Evolutionary conservation across 2,329 filamentous ascomycete genomes (phyloP).

Genomic region (Stemphylium lycopersici): DNA sequence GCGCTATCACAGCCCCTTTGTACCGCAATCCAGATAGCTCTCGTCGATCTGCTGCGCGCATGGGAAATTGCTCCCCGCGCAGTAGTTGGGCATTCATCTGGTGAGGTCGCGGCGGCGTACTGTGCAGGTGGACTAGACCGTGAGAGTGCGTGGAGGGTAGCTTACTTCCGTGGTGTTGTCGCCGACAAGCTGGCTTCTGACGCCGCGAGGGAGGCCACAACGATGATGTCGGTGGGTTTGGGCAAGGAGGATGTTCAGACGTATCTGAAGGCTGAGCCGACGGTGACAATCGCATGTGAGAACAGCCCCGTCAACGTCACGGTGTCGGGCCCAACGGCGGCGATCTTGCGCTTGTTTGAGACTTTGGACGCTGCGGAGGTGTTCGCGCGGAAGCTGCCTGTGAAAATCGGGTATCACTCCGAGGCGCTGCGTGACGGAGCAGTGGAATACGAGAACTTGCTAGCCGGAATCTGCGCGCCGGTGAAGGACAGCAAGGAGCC

Average conservation of each 20-base stretch:
- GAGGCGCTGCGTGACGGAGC: slow-evolving; percentile 3
- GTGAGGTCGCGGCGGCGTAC: slow-evolving; percentile 31
- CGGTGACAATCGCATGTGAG: slow-evolving; percentile 11
- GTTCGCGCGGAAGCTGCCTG: slow-evolving; percentile 50
- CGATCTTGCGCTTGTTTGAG: slow-evolving; percentile 26
- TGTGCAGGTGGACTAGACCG: slow-evolving; percentile 3
- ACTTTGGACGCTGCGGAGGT: slow-evolving; percentile 43
- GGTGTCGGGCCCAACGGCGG: slow-evolving; percentile 49
- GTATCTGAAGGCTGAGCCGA: slow-evolving; percentile 7
- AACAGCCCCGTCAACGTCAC: slow-evolving; percentile 52
- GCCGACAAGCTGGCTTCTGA: slow-evolving; percentile 4
- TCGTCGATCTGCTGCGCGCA: slow-evolving; percentile 5
- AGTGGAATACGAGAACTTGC: background rate
- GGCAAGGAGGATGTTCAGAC: background rate
- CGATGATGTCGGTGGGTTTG: slow-evolving; percentile 12
- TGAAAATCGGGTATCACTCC: slow-evolving; percentile 55
- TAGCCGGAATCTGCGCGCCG: slow-evolving; percentile 1
- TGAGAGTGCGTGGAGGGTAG: slow-evolving; percentile 7
- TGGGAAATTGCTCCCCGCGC: slow-evolving; percentile 18
- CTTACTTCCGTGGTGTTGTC: slow-evolving; percentile 17
- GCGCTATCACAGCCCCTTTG: slow-evolving; percentile 14
- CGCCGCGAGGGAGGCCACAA: background rate
- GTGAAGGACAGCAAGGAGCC: background rate
- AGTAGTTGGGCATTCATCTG: slow-evolving; percentile 29
- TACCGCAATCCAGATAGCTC: slow-evolving; percentile 6